Evolutionary conservation across 768 basidiomycete genomes (phyloP), one percentile per base, ranked within the genome.

Genomic region (Lactifluus volemus): DNA sequence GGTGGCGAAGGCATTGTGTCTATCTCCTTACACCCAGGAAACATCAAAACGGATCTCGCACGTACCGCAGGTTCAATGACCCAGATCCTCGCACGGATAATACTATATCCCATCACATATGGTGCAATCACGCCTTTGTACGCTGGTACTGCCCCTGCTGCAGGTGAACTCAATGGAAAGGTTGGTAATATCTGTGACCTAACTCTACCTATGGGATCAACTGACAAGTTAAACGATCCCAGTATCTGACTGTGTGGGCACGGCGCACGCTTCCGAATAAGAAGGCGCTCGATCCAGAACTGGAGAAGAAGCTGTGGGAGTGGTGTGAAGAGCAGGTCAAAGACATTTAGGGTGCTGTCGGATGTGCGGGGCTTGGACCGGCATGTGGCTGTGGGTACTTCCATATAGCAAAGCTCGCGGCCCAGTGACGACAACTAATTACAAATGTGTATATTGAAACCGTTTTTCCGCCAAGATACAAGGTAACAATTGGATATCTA

Each of bases 1-100:
- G 74, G 69, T 2, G 72, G 73, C 19, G 69, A 78, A 58, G 80
- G 78, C 9, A 75, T 81, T 45, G 65, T 79, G 1, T 78, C 79
- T 0, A 71, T 70, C 1, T 69, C 78, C 2, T 51, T 80, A 30
- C 74, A 80, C 57, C 79, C 63, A n/a, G 63, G 63, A 30, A 7
- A 12, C n/a, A 55, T 65, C 50, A 11, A 64, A 11, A 63, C 64
- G 25, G 64, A 65, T 52, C 58, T 65, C 8, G 0, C 41, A 48
- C 62, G 64, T n/a, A 4, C 56, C 36, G 32, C 52, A 5, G 29
- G 25, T 38, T 38, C 19, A 1, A 25, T 64, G 21, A 4, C 39
- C 3, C 45, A 50, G 52, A 34, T 36, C 8, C 0, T 53, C 19
- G 19, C 25, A 25, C 45, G 47, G 32, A 3, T 60, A 21, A 1